These are phyloP conservation scores for Talaromyces adpressus DNA, from an alignment of 495 filamentous ascomycete genomes.

Conservation along the genomic window DNA sequence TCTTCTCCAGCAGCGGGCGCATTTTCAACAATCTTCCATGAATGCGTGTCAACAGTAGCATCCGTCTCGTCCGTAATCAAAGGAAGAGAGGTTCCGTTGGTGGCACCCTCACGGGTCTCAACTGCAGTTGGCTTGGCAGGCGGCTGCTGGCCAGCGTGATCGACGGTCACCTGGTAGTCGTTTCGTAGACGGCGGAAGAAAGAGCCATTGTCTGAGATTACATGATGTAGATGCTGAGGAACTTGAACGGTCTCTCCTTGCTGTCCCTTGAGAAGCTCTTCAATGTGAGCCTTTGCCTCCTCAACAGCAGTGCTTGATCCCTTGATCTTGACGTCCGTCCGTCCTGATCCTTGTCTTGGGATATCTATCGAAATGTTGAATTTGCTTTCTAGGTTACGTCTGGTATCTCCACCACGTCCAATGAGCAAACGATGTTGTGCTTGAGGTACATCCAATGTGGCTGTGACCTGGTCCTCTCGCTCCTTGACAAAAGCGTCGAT, in stretches of 20 bases:
- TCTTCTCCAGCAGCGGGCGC: conserved; percentile 28
- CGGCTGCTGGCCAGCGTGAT: conserved; percentile 72
- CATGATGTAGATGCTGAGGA: conserved; percentile 73
- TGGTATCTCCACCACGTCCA: conserved; percentile 80
- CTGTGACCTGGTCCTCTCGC: conserved; percentile 69
- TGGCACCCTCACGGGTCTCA: conserved; percentile 31
- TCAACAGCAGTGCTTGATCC: conserved; percentile 73
- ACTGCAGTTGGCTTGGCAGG: conserved; percentile 55
- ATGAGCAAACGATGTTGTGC: conserved; percentile 89
- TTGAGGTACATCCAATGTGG: conserved; percentile 69
- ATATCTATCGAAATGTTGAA: conserved; percentile 88
- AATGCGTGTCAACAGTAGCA: conserved; percentile 54
- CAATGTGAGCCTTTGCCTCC: conserved; percentile 77
- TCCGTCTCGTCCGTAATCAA: conserved; percentile 81
- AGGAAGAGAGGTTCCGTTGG: conserved; percentile 54
- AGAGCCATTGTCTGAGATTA: conserved; percentile 78
- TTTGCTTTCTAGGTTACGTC: conserved; percentile 77
- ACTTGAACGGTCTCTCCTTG: conserved; percentile 81
- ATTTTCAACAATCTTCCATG: conserved; percentile 70
- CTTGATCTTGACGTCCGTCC: conserved; percentile 70
- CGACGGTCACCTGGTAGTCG: conserved; percentile 79
- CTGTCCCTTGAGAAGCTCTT: conserved; percentile 71
- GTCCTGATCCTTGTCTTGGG: conserved; percentile 66
- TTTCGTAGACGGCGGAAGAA: conserved; percentile 83
- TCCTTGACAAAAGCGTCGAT: conserved; percentile 75